Evolutionary conservation across 257 asterid species (phyloP).

Genomic region (Solanum piurae): DNA sequence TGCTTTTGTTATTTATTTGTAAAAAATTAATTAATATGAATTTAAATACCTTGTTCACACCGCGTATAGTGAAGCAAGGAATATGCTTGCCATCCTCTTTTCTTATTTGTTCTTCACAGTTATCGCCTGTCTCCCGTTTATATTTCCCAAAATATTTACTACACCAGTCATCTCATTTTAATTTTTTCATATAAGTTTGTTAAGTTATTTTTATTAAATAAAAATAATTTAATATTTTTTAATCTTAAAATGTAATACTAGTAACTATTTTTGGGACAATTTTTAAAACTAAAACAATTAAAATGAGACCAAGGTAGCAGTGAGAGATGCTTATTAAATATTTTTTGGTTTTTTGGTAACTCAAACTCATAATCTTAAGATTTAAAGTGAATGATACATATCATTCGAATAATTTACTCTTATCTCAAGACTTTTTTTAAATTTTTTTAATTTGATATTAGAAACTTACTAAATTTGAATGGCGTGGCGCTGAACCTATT

Average conservation of each 20-base stretch:
- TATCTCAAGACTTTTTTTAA: too few species aligned
- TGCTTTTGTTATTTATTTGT: neutral
- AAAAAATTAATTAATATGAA: neutral
- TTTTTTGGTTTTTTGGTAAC: too few species aligned
- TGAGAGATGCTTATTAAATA: too few species aligned
- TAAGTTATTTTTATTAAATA: too few species aligned
- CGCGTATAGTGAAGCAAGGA: neutral
- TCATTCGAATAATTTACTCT: too few species aligned
- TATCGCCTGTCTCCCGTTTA: neutral
- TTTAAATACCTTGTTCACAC: neutral
- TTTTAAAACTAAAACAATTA: neutral
- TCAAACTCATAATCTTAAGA: rapidly evolving
- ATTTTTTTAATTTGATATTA: too few species aligned
- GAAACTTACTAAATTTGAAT: too few species aligned
- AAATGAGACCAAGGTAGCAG: too few species aligned
- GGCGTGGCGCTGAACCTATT: too few species aligned
- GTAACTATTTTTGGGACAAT: neutral
- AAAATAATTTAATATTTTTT: too few species aligned
- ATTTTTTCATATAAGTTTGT: too few species aligned
- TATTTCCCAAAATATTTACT: neutral
- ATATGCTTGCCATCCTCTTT: neutral
- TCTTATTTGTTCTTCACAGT: neutral
- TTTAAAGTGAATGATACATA: rapidly evolving
- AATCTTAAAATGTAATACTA: neutral
- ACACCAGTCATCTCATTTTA: neutral